phyloP scores from a whole-genome alignment of 805 yeast species.

The Candida michaelii region DNA sequence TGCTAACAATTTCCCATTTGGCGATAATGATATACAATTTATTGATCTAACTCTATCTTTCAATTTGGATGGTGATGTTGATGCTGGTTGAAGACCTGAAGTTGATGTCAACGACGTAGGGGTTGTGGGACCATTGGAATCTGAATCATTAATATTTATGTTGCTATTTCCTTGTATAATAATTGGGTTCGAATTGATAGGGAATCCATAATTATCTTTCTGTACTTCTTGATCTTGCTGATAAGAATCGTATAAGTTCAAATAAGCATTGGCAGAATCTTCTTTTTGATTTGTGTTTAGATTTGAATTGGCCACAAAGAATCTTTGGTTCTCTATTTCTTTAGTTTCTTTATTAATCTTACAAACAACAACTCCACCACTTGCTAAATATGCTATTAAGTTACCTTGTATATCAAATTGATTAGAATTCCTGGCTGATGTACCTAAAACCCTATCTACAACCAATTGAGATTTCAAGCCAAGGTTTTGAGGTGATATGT shows the following conservation, averaged over 20 bases:
- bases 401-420: slow-evolving; percentile 42
- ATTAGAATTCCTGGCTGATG: slow-evolving; percentile 44
- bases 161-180: slow-evolving; percentile 9
- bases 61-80: slow-evolving; percentile 21
- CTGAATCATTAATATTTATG: not conserved
- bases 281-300: not conserved
- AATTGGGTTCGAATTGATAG: slow-evolving; percentile 15
- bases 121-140: not conserved
- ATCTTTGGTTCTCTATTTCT: slow-evolving; percentile 37
- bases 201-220: slow-evolving; percentile 38
- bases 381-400: slow-evolving; percentile 53
- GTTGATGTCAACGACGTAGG: not conserved
- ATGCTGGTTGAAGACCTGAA: not conserved
- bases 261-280: slow-evolving; percentile 27
- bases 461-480: slow-evolving; percentile 7
- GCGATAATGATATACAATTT: slow-evolving; percentile 58
- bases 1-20: slow-evolving; percentile 54
- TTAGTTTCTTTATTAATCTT: slow-evolving; percentile 21
- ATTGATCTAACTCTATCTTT: slow-evolving; percentile 50
- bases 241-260: slow-evolving; percentile 36
- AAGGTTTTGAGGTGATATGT: not conserved
- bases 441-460: slow-evolving; percentile 35
- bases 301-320: slow-evolving; percentile 49
- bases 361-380: slow-evolving; percentile 60
- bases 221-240: slow-evolving; percentile 7